A percentile compares a stretch with the other conserved stretches of the same genome.
Evolutionary conservation across 345 rosid genomes (phyloP).

Genomic region (Acer negundo): DNA sequence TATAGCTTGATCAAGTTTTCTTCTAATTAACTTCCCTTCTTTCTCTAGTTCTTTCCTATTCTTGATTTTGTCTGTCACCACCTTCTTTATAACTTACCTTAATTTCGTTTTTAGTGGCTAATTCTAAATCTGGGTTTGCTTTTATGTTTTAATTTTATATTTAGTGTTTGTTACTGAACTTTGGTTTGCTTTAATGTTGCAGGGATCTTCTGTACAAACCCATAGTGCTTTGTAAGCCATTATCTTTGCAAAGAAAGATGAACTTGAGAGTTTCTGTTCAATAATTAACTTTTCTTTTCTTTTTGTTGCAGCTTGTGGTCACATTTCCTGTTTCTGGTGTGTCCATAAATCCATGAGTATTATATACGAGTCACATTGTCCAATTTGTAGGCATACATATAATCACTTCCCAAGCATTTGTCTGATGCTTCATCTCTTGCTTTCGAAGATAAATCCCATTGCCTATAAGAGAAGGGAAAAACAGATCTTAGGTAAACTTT

Average conservation of each 20-base stretch:
- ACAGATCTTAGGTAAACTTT: constrained; percentile 51
- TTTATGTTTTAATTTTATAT: not conserved
- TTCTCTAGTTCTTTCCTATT: constrained; percentile 8
- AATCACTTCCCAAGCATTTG: constrained; percentile 71
- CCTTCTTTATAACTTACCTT: not conserved
- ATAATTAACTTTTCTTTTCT: constrained; percentile 11
- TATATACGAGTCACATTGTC: constrained; percentile 48
- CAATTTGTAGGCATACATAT: constrained; percentile 70
- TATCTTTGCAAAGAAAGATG: not conserved
- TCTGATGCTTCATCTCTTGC: constrained; percentile 60
- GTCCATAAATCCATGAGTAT: constrained; percentile 63
- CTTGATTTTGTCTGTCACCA: not conserved
- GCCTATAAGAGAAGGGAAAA: constrained; percentile 55
- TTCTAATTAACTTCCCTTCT: not conserved
- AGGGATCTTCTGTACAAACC: constrained; percentile 96
- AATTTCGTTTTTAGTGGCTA: not conserved
- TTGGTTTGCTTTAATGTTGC: constrained; percentile 27
- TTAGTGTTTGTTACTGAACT: constrained; percentile 2
- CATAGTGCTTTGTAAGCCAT: constrained; percentile 64
- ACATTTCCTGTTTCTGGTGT: constrained; percentile 93
- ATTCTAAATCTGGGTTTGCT: not conserved
- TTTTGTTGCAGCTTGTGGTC: constrained; percentile 73
- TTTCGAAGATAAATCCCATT: constrained; percentile 64
- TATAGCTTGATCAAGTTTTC: not conserved
- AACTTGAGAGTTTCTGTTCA: not conserved